Conservation (phyloP, 108 stramenopile genomes). For the Epithemia pelagica region DNA sequence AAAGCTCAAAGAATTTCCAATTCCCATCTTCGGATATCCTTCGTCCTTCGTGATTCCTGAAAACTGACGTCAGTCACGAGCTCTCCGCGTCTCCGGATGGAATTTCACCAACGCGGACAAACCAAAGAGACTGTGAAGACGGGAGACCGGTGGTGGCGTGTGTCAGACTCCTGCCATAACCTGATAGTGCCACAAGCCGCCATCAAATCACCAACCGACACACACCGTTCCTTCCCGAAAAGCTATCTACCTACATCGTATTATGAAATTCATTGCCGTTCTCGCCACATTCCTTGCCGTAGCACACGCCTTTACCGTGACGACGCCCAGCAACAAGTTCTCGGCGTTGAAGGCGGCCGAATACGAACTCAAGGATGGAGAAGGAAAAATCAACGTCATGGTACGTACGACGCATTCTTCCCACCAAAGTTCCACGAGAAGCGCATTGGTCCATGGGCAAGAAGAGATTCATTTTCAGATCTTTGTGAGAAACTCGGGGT, state of each 20-base stretch:
- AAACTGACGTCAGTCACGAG: conserved; percentile 1
- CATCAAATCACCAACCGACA: background rate
- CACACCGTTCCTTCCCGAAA: background rate
- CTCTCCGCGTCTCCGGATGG: background rate
- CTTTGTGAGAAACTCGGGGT: no score
- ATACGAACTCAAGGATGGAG: conserved; percentile 24
- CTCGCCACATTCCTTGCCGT: background rate
- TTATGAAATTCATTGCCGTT: background rate
- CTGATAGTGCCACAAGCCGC: background rate
- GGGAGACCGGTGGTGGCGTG: background rate
- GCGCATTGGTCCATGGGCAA: background rate
- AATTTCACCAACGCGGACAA: no score
- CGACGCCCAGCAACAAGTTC: background rate
- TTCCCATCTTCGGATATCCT: no score
- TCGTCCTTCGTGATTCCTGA: no score
- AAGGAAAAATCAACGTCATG: conserved; percentile 27
- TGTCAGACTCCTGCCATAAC: background rate
- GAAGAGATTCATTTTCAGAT: no score
- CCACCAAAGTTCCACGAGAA: no score
- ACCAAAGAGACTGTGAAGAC: background rate
- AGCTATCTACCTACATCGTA: background rate
- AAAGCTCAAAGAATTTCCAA: no score
- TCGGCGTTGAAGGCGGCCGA: conserved; percentile 21
- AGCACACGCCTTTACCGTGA: background rate
- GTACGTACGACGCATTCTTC: no score